phyloP scores from a whole-genome alignment of 306 rosid species.

The Fagus sylvatica region DNA sequence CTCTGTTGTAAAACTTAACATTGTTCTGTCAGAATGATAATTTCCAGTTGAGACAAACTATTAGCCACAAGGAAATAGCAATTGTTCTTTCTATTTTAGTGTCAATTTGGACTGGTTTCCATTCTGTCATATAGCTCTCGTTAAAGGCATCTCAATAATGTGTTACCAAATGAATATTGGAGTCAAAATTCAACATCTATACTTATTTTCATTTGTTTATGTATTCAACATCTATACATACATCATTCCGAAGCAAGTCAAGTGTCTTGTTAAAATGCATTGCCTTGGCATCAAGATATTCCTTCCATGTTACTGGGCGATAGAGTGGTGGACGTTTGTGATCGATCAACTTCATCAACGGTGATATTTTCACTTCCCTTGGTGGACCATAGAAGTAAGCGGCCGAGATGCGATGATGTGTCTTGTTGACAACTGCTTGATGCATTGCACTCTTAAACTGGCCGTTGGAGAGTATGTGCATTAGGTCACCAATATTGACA shows the following conservation, averaged over 20 bases:
- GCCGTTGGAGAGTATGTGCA: slow-evolving; percentile 50
- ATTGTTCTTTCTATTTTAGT: too few species aligned
- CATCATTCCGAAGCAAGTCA: slow-evolving; percentile 6
- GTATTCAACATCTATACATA: too few species aligned
- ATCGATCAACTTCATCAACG: slow-evolving; percentile 25
- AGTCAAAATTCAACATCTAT: neutral
- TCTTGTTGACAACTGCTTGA: slow-evolving; percentile 41
- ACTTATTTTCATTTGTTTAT: neutral
- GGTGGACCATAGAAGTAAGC: slow-evolving; percentile 56
- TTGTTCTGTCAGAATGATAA: too few species aligned
- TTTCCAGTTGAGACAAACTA: too few species aligned
- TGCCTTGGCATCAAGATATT: slow-evolving; percentile 39
- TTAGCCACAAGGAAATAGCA: too few species aligned
- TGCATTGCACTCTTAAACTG: slow-evolving; percentile 35
- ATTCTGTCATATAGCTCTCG: too few species aligned
- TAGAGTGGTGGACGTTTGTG: slow-evolving; percentile 31
- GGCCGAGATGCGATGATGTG: slow-evolving; percentile 26
- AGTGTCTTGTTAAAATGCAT: slow-evolving; percentile 36
- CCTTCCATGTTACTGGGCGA: slow-evolving; percentile 44
- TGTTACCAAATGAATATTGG: neutral
- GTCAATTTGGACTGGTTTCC: too few species aligned
- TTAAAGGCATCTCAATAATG: too few species aligned
- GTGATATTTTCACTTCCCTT: slow-evolving; percentile 25
- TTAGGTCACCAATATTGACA: slow-evolving; percentile 48
- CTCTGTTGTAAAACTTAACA: too few species aligned